Evolutionary conservation across 352 stramenopile species (phyloP).

Genomic region (Globisporangium paddicum): DNA sequence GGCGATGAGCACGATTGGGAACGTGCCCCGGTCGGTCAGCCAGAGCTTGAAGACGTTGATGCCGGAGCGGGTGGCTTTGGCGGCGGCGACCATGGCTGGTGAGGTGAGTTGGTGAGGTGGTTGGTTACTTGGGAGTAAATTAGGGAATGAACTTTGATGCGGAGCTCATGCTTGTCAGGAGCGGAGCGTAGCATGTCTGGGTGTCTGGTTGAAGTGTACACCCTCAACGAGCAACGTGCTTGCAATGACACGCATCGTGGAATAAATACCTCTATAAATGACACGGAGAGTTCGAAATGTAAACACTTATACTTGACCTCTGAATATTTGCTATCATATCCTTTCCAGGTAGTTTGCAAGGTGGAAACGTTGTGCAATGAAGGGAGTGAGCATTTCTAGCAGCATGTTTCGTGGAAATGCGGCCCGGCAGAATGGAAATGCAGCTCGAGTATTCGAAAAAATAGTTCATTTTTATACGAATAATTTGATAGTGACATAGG

Average conservation of each 20-base stretch:
- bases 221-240: neutral
- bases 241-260: neutral
- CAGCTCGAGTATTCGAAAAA: neutral
- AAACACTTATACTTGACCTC: too few species aligned
- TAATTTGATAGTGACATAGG: neutral
- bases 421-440: neutral
- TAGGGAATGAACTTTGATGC: too few species aligned
- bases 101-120: neutral
- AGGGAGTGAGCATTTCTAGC: neutral
- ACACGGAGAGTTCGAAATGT: too few species aligned
- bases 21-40: slow-evolving; percentile 53
- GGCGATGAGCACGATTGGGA: slow-evolving; percentile 54
- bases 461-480: neutral
- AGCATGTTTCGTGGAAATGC: neutral
- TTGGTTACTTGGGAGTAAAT: slow-evolving; percentile 7
- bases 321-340: too few species aligned
- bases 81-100: slow-evolving; percentile 15
- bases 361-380: neutral
- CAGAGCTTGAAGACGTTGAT: slow-evolving; percentile 49
- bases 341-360: neutral
- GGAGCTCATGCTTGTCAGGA: too few species aligned
- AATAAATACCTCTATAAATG: neutral
- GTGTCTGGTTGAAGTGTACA: neutral
- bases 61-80: slow-evolving; percentile 22
- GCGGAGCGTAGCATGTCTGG: neutral